Base-by-base conservation (phyloP, 495 filamentous ascomycete species). In the Xylaria longipes region DNA sequence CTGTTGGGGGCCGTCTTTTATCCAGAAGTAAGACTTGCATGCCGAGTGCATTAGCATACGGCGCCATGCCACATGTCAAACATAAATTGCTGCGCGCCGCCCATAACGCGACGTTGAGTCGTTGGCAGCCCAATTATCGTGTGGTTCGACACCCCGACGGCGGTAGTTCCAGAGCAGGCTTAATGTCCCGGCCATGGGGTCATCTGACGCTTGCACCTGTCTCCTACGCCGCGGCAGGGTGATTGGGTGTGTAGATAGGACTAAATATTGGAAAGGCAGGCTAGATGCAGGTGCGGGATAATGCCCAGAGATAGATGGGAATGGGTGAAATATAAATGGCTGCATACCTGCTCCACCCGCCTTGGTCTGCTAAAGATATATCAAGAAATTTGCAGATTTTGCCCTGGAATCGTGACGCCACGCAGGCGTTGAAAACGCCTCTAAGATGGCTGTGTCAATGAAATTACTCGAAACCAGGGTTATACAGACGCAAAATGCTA, bases 61-160 rank as follows among this genome's bases (percentile, higher is more conserved):
- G 33, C 27, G 35, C 43, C 46, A 64, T 70, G 68, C 68, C 68
- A 70, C 68, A 70, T 70, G 57, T 62, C 68, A 64, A 63, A 35
- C 35, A 54, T 70, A 63, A 64, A 64, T 46, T 70, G 45, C 46
- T 56, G 22, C 37, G n/a, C 43, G 31, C 45, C 35, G 48, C 58
- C 41, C 17, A 35, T 31, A 64, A 50, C 68, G 48, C 39, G 58
- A 45, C 43, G 68, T 20, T 50, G 43, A 54, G 60, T 15, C 31
- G 45, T 31, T 41, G 31, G 29, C 54, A 69, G 58, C 15, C 68
- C 68, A 70, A 54, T 70, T 33, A 64, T 70, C 27, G 37, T 41
- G 50, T 46, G 52, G 52, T 35, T 69, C 39, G 67, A 48, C 41
- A 68, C 54, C 35, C 54, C 37, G 35, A 50, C 29, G 67, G 27